Conservation (phyloP, 1,139 yeast species). For the Saccharomyces hybrid region DNA sequence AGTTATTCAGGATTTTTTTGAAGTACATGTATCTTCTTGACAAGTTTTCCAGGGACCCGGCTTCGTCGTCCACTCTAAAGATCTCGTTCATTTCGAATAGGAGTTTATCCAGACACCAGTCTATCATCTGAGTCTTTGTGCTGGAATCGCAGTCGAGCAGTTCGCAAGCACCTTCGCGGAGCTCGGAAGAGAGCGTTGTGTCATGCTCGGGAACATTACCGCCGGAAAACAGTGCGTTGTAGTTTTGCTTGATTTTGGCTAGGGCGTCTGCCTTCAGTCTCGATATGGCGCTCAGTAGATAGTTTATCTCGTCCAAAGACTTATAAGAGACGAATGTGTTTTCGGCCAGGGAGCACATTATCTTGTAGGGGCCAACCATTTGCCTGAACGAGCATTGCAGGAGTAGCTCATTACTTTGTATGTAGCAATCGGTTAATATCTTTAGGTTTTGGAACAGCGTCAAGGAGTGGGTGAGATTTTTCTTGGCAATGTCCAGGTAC, state of each 20-base stretch:
- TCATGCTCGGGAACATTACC: slow-evolving; percentile 7
- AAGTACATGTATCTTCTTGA: slow-evolving; percentile 76
- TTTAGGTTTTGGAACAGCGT: slow-evolving; percentile 80
- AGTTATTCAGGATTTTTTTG: slow-evolving; percentile 57
- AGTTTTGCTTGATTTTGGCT: slow-evolving; percentile 70
- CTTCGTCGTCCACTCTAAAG: slow-evolving; percentile 76
- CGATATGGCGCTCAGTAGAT: slow-evolving; percentile 54
- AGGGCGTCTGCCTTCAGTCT: slow-evolving; percentile 58
- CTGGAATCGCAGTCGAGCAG: slow-evolving; percentile 58
- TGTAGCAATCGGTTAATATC: slow-evolving; percentile 75
- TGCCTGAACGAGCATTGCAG: slow-evolving; percentile 51
- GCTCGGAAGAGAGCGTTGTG: slow-evolving; percentile 22
- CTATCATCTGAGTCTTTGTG: slow-evolving; percentile 53
- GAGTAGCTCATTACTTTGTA: slow-evolving; percentile 48
- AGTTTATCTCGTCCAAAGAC: slow-evolving; percentile 75
- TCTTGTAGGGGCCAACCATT: slow-evolving; percentile 61
- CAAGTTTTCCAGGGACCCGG: slow-evolving; percentile 86
- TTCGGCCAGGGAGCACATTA: slow-evolving; percentile 67
- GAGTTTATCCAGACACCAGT: slow-evolving; percentile 68
- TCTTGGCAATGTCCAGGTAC: slow-evolving; percentile 70
- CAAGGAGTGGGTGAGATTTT: slow-evolving; percentile 75
- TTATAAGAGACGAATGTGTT: slow-evolving; percentile 71
- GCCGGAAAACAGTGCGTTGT: slow-evolving; percentile 37
- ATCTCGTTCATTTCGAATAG: slow-evolving; percentile 69
- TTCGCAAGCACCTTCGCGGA: slow-evolving; percentile 49